phyloP scores from a whole-genome alignment of 2,329 filamentous ascomycete species.

The Pyricularia grisea region DNA sequence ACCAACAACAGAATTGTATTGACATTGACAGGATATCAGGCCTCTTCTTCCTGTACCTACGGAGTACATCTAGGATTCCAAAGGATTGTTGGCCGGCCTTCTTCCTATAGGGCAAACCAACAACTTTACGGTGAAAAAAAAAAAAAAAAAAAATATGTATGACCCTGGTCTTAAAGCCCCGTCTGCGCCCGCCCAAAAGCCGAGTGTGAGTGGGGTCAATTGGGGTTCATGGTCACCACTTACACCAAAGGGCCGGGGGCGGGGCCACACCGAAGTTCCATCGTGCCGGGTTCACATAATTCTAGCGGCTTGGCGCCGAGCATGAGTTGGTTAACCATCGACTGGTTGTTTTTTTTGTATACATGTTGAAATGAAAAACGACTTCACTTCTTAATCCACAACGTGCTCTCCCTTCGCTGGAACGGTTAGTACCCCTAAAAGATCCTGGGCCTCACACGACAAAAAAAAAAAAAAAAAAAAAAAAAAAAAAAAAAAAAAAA shows the following conservation, averaged over 20 bases:
- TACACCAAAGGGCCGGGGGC: neutral
- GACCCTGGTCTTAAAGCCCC: too few species aligned
- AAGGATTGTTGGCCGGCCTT: too few species aligned
- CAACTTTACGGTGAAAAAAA: neutral
- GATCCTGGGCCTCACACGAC: too few species aligned
- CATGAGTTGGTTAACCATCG: neutral
- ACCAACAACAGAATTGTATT: too few species aligned
- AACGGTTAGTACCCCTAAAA: neutral
- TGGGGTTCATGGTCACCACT: neutral
- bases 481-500: too few species aligned
- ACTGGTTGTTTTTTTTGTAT: neutral
- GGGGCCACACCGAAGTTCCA: neutral
- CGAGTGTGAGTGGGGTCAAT: too few species aligned
- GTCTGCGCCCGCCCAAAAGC: neutral
- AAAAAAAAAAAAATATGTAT: too few species aligned
- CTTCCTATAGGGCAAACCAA: neutral
- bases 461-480: too few species aligned
- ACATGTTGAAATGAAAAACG: neutral
- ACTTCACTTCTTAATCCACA: neutral
- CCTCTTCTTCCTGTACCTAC: too few species aligned
- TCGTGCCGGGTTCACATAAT: neutral
- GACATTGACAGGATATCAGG: too few species aligned
- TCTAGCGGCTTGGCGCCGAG: neutral
- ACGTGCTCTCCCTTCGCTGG: too few species aligned
- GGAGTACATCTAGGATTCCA: too few species aligned